Percentiles rank a stretch among this genome's conserved stretches.
These are phyloP conservation scores for Talaromyces sp. DNA, from an alignment of 2,329 filamentous ascomycete genomes.

Conservation along the genomic window DNA sequence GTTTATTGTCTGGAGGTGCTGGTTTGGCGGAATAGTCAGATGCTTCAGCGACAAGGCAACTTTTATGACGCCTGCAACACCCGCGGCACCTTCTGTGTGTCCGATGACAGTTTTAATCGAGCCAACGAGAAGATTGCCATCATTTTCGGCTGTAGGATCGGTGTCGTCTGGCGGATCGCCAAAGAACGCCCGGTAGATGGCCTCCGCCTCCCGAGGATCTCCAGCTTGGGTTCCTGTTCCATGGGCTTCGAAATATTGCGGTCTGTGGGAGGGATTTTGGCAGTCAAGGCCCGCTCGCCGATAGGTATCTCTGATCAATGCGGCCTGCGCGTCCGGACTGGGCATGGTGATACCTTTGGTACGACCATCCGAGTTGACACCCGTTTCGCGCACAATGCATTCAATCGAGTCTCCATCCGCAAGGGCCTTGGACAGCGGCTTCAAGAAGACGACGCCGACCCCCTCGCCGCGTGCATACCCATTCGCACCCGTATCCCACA, in stretches of 20 bases:
- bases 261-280: conserved; percentile 3
- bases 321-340: conserved; percentile 27
- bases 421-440: conserved; percentile 45
- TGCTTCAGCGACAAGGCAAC: conserved; percentile 33
- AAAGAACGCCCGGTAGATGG: not conserved
- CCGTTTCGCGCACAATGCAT: conserved; percentile 27
- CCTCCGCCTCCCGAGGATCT: conserved; percentile 16
- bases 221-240: conserved; percentile 31
- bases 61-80: conserved; percentile 23
- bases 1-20: conserved; percentile 25
- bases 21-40: conserved; percentile 22
- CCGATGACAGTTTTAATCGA: conserved; percentile 30
- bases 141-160: no score
- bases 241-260: conserved; percentile 37
- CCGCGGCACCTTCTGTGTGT: conserved; percentile 27
- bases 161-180: no score
- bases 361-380: conserved; percentile 27
- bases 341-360: conserved; percentile 27
- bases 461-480: conserved; percentile 52
- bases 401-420: conserved; percentile 40
- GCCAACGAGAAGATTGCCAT: conserved; percentile 17
- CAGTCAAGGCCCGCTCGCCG: conserved; percentile 29
- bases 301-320: conserved; percentile 34
- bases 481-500: conserved; percentile 42
- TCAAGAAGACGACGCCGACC: conserved; percentile 46